Conservation (phyloP, 2,329 filamentous ascomycete species). For the Hypoxylon sp. region DNA sequence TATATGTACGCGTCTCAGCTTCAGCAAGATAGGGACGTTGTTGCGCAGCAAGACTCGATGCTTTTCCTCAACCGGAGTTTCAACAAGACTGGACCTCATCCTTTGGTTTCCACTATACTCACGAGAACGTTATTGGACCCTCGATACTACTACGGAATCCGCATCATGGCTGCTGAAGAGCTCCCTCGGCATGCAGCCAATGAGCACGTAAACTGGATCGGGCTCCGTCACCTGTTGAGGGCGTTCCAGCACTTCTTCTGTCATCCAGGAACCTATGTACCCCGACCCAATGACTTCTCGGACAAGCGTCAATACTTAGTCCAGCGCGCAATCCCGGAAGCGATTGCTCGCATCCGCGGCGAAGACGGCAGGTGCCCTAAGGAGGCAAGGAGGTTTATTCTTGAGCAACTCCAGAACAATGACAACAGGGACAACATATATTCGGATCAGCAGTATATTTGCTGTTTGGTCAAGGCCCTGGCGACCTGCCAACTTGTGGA, state of each 20-base stretch:
- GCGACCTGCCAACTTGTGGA: slow-evolving; percentile 68
- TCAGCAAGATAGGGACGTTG: slow-evolving; percentile 95
- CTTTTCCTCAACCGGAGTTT: slow-evolving; percentile 75
- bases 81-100: slow-evolving; percentile 67
- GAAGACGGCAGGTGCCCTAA: slow-evolving; percentile 80
- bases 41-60: slow-evolving; percentile 84
- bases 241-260: slow-evolving; percentile 92
- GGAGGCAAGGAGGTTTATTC: slow-evolving; percentile 82
- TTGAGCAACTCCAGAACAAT: slow-evolving; percentile 91
- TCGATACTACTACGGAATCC: slow-evolving; percentile 93
- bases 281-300: slow-evolving; percentile 89
- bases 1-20: slow-evolving; percentile 99
- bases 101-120: slow-evolving; percentile 88
- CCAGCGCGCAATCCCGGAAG: slow-evolving; percentile 83
- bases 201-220: slow-evolving; percentile 75
- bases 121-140: slow-evolving; percentile 89
- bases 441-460: slow-evolving; percentile 91
- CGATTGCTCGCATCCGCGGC: slow-evolving; percentile 83
- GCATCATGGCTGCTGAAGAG: slow-evolving; percentile 83
- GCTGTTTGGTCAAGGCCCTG: slow-evolving; percentile 76
- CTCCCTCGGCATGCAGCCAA: slow-evolving; percentile 81
- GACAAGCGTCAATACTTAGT: slow-evolving; percentile 88
- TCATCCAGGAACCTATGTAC: slow-evolving; percentile 79
- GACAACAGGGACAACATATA: slow-evolving; percentile 92
- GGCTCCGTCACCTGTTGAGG: slow-evolving; percentile 84